Evolutionary conservation across 352 stramenopile genomes (phyloP).

Genomic region (Pythium brachiatum): DNA sequence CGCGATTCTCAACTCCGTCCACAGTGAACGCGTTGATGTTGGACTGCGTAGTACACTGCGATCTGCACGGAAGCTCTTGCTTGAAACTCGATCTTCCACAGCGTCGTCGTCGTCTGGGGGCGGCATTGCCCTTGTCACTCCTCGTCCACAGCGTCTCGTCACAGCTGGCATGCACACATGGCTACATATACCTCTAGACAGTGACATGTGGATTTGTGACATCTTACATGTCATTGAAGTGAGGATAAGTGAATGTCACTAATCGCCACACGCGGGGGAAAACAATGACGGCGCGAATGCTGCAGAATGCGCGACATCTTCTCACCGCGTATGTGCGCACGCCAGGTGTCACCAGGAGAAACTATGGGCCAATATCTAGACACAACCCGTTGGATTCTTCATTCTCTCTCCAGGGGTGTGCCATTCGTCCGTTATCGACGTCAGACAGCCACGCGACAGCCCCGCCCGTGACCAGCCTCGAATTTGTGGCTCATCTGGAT

Average conservation of each 20-base stretch:
- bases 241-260: background rate
- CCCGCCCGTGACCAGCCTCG: background rate
- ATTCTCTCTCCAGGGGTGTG: background rate
- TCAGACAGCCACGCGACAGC: background rate
- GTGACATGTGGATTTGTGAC: slow-evolving; percentile 6
- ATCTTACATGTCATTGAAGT: slow-evolving; percentile 2
- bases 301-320: background rate
- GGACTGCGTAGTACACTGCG: too few relatives aligned
- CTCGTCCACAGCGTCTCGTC: slow-evolving; percentile 9
- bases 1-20: background rate
- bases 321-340: background rate
- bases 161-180: slow-evolving; percentile 6
- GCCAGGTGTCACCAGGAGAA: background rate
- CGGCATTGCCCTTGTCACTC: background rate
- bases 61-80: too few relatives aligned
- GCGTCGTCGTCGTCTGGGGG: slow-evolving; percentile 9
- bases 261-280: background rate
- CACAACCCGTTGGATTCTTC: too few relatives aligned
- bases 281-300: background rate
- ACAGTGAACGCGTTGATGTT: background rate
- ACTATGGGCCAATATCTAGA: too few relatives aligned
- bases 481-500: background rate
- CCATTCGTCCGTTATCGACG: background rate
- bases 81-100: too few relatives aligned
- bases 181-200: slow-evolving; percentile 6